Conservation (phyloP, 1,284 basidiomycete species). For the Baeospora myosura region DNA sequence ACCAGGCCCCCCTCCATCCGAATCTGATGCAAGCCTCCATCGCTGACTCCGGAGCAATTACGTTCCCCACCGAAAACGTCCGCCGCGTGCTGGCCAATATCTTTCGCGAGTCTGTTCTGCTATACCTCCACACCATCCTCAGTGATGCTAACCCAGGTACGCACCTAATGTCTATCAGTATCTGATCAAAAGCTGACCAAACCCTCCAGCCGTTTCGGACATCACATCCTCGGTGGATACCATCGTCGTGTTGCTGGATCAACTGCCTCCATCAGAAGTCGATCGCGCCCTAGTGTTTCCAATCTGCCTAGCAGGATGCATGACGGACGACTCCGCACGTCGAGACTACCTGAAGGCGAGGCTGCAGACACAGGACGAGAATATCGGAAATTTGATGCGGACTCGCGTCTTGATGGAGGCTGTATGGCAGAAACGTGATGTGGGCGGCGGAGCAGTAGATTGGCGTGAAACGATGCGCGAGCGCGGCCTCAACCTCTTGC, state of each 20-base stretch:
- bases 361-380: conserved; percentile 46
- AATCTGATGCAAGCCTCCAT: conserved; percentile 24
- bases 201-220: conserved; percentile 58
- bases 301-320: conserved; percentile 61
- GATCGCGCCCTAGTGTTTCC: conserved; percentile 68
- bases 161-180: conserved; percentile 15
- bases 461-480: conserved; percentile 57
- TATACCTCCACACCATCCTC: conserved; percentile 67
- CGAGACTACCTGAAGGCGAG: conserved; percentile 56
- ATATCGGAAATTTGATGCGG: conserved; percentile 56
- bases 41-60: conserved; percentile 20
- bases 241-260: conserved; percentile 45
- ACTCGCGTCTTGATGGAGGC: conserved; percentile 56
- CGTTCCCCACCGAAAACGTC: conserved; percentile 33
- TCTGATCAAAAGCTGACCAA: conserved; percentile 13
- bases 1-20: conserved; percentile 32
- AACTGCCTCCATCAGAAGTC: conserved; percentile 46
- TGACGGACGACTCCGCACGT: conserved; percentile 56
- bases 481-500: conserved; percentile 43
- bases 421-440: conserved; percentile 60
- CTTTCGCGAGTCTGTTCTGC: conserved; percentile 58
- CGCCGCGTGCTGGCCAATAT: conserved; percentile 47
- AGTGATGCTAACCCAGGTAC: conserved; percentile 61
- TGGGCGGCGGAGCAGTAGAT: conserved; percentile 45
- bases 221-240: conserved; percentile 50